Conservation (phyloP, 331 rosid species). For the Rhamnella rubrinervis region DNA sequence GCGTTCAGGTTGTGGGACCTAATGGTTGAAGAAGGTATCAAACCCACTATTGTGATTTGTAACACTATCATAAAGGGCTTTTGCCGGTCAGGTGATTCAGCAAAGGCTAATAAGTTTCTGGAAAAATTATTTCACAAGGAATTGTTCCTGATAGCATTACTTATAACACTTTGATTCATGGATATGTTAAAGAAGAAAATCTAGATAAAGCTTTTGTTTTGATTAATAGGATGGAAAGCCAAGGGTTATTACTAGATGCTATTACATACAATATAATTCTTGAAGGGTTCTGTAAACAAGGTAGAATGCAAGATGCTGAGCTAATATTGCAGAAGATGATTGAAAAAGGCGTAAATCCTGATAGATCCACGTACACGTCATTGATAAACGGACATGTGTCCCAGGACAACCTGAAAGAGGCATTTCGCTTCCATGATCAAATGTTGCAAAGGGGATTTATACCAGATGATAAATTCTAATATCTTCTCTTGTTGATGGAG, state of each 20-base stretch:
- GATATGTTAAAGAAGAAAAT: conserved; percentile 66
- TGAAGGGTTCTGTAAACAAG: conserved; percentile 63
- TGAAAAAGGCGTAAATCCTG: conserved; percentile 68
- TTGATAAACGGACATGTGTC: conserved; percentile 81
- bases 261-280: conserved; percentile 70
- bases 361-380: conserved; percentile 66
- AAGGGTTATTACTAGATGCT: conserved; percentile 59
- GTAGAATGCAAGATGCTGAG: conserved; percentile 78
- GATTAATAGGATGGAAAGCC: conserved; percentile 63
- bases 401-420: conserved; percentile 78
- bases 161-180: conserved; percentile 77
- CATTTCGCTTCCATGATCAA: conserved; percentile 83
- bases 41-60: conserved; percentile 62
- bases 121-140: conserved; percentile 61
- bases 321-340: conserved; percentile 66
- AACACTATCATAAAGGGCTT: conserved; percentile 76
- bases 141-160: conserved; percentile 69
- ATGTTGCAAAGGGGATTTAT: conserved; percentile 86
- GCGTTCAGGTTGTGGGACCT: conserved; percentile 73
- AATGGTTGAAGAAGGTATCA: conserved; percentile 73
- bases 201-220: conserved; percentile 59
- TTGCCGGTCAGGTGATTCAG: conserved; percentile 56
- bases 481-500: conserved; percentile 22
- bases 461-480: conserved; percentile 81
- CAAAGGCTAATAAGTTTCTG: conserved; percentile 58